Evolutionary conservation across 164 flowering plant species (phyloP).

Genomic region (Platanus orientalis): DNA sequence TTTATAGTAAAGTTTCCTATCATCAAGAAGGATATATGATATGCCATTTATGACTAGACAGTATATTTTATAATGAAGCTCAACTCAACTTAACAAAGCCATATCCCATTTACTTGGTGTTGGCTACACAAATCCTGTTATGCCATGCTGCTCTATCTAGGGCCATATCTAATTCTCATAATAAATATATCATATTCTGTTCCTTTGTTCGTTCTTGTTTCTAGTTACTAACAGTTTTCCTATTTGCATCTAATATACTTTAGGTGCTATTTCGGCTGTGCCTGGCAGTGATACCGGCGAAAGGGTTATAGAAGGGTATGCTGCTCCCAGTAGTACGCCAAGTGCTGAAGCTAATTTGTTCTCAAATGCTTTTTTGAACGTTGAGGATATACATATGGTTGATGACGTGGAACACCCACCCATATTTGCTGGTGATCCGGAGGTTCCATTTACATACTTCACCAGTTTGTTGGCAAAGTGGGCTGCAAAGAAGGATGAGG

Average conservation of each 20-base stretch:
- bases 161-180: too few relatives aligned
- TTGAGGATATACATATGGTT: conserved; percentile 30
- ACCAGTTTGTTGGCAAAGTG: conserved; percentile 61
- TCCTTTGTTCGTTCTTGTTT: not conserved
- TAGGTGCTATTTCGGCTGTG: conserved; percentile 1
- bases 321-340: conserved; percentile 11
- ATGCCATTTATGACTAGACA: too few relatives aligned
- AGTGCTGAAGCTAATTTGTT: conserved; percentile 15
- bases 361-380: conserved; percentile 9
- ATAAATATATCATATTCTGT: too few relatives aligned
- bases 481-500: conserved; percentile 35
- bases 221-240: conserved; percentile 6
- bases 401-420: conserved; percentile 42
- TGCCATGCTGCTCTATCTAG: too few relatives aligned
- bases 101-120: too few relatives aligned
- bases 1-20: too few relatives aligned
- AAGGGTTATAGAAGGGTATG: conserved; percentile 24
- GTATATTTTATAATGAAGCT: too few relatives aligned
- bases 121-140: too few relatives aligned
- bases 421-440: conserved; percentile 43
- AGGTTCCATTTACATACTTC: conserved; percentile 80
- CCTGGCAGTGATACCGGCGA: conserved; percentile 15
- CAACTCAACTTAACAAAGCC: too few relatives aligned
- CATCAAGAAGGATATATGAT: too few relatives aligned
- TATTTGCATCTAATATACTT: not conserved